Percentiles rank a stretch among this genome's conserved stretches.
Evolutionary conservation across 148 eudicot genomes (phyloP).

Genomic region (Amaranthus palmeri): DNA sequence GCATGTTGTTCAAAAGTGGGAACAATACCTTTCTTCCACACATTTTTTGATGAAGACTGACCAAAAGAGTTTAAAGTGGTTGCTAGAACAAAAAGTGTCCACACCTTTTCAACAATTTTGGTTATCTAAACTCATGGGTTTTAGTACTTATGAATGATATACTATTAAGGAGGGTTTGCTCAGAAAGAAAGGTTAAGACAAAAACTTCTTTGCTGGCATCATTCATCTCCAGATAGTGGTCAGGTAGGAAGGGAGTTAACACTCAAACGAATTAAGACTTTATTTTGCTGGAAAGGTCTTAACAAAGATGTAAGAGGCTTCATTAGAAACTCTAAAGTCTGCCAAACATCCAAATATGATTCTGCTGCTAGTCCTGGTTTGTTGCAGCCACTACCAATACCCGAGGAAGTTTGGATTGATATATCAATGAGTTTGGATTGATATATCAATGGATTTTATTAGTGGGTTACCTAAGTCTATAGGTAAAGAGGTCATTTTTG

Average conservation of each 20-base stretch:
- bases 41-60: neutral
- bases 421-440: neutral
- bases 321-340: neutral
- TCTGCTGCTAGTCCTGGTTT: neutral
- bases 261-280: neutral
- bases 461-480: neutral
- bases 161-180: neutral
- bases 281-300: neutral
- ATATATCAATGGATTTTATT: neutral
- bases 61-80: neutral
- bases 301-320: neutral
- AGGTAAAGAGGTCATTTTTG: neutral
- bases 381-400: neutral
- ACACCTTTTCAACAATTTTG: neutral
- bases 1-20: neutral
- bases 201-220: neutral
- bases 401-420: neutral
- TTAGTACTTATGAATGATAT: neutral
- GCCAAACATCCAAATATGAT: neutral
- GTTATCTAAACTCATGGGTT: neutral
- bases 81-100: neutral
- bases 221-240: neutral
- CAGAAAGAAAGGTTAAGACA: neutral
- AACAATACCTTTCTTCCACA: neutral
- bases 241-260: neutral